phyloP scores from a whole-genome alignment of 495 filamentous ascomycete species.

The Hyaloscypha variabilis region DNA sequence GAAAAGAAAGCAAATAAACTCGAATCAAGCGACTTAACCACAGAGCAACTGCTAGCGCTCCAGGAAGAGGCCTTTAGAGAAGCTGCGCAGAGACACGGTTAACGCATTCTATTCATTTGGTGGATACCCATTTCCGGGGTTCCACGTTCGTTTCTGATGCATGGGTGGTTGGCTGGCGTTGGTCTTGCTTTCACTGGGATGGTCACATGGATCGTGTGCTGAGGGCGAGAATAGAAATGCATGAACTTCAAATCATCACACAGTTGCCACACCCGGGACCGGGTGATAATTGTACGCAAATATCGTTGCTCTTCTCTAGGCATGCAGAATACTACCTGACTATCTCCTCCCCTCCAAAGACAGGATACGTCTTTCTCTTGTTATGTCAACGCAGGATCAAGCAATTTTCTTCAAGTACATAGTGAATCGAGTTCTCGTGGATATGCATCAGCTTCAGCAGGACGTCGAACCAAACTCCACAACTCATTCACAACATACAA shows the following conservation, averaged over 20 bases:
- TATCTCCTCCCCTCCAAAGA: too few species aligned
- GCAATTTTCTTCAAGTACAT: too few species aligned
- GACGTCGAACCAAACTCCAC: too few species aligned
- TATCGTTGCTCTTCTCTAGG: background rate
- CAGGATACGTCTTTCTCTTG: too few species aligned
- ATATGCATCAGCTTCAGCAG: too few species aligned
- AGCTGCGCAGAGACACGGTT: constrained; percentile 56
- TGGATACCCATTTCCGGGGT: background rate
- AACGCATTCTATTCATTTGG: background rate
- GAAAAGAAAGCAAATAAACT: constrained; percentile 98
- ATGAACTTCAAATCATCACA: background rate
- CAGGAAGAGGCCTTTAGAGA: constrained; percentile 90
- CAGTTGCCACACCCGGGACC: background rate
- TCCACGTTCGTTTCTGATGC: background rate
- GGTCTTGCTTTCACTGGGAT: constrained; percentile 1
- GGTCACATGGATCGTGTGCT: background rate
- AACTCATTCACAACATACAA: too few species aligned
- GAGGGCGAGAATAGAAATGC: background rate
- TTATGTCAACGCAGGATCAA: too few species aligned
- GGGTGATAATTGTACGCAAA: background rate
- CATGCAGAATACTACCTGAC: too few species aligned
- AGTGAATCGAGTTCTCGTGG: too few species aligned
- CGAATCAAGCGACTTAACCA: constrained; percentile 85
- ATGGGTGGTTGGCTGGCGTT: constrained; percentile 17
- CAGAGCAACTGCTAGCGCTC: constrained; percentile 85